Conservation (phyloP, 2,329 filamentous ascomycete genomes). For the Aspergillus tanneri region DNA sequence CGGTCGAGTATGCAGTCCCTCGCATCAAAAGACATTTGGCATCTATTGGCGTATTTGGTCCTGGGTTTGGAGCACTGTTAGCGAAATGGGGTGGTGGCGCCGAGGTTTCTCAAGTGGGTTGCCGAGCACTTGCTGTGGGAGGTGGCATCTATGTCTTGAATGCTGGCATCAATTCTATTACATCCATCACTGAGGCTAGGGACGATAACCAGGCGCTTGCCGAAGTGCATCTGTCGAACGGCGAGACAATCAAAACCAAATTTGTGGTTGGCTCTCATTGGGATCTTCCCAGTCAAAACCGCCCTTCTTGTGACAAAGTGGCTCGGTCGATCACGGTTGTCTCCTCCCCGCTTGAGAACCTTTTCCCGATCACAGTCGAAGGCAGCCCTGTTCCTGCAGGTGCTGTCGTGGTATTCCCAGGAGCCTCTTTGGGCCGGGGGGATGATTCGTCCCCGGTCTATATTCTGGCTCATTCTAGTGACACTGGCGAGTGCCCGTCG, state of each 20-base stretch:
- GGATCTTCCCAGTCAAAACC: conserved; percentile 33
- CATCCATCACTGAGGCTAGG: conserved; percentile 12
- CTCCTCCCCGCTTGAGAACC: conserved; percentile 59
- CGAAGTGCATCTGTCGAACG: conserved; percentile 36
- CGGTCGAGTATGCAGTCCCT: conserved; percentile 68
- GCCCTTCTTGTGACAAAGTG: conserved; percentile 38
- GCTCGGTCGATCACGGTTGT: conserved; percentile 68
- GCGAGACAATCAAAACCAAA: conserved; percentile 38
- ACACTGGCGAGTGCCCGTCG: conserved; percentile 84
- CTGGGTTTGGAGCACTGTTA: conserved; percentile 84
- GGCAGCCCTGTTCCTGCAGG: conserved; percentile 74
- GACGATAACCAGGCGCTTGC: conserved; percentile 23
- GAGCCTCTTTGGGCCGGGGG: conserved; percentile 28
- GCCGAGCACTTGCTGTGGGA: conserved; percentile 85
- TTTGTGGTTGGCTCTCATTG: conserved; percentile 39
- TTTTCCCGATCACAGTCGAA: conserved; percentile 73
- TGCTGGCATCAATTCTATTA: conserved; percentile 57
- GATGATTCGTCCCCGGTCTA: conserved; percentile 52
- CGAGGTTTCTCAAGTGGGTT: conserved; percentile 87
- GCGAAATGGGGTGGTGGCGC: conserved; percentile 90
- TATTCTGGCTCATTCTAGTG: conserved; percentile 75
- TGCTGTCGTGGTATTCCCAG: conserved; percentile 47
- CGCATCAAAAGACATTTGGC: conserved; percentile 75
- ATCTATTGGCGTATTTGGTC: conserved; percentile 83
- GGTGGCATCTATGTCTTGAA: conserved; percentile 87